Evolutionary conservation across 1,139 yeast species (phyloP).

Genomic region (Candida glucosophila): DNA sequence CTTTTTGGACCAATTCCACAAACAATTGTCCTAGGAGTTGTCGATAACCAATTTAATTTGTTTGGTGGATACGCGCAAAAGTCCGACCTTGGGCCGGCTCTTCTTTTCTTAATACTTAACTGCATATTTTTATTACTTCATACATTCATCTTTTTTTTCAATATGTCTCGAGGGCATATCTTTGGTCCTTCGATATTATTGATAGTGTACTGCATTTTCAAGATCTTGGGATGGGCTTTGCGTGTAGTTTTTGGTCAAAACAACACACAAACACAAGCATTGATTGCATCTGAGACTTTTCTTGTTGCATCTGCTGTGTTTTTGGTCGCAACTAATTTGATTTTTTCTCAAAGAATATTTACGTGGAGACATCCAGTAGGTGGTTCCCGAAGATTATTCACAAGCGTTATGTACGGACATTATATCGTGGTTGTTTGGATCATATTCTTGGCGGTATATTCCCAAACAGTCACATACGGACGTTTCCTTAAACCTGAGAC

Average conservation of each 20-base stretch:
- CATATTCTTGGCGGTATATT: slow-evolving; percentile 59
- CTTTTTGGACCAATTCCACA: slow-evolving; percentile 19
- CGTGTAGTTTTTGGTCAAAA: slow-evolving; percentile 23
- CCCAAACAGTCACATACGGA: slow-evolving; percentile 57
- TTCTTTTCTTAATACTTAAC: slow-evolving; percentile 50
- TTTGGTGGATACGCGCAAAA: slow-evolving; percentile 63
- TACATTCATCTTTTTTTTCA: slow-evolving; percentile 39
- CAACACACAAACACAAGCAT: slow-evolving; percentile 16
- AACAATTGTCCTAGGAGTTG: slow-evolving; percentile 11
- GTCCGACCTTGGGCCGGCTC: slow-evolving; percentile 53
- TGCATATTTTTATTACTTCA: slow-evolving; percentile 41
- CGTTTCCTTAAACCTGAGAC: slow-evolving; percentile 41
- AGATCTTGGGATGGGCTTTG: slow-evolving; percentile 53
- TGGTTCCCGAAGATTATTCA: slow-evolving; percentile 49
- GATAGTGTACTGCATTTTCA: slow-evolving; percentile 41
- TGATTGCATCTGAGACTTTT: slow-evolving; percentile 31
- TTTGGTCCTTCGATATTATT: slow-evolving; percentile 53
- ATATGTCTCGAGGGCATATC: slow-evolving; percentile 52
- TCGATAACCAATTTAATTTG: slow-evolving; percentile 35
- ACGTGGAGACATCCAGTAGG: slow-evolving; percentile 81
- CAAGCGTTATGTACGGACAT: slow-evolving; percentile 42
- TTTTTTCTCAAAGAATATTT: slow-evolving; percentile 68
- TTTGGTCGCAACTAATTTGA: slow-evolving; percentile 50
- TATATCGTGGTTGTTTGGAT: slow-evolving; percentile 52
- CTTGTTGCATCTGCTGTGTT: slow-evolving; percentile 49